Conservation (phyloP, 2,329 filamentous ascomycete genomes). For the Fusarium secorum region DNA sequence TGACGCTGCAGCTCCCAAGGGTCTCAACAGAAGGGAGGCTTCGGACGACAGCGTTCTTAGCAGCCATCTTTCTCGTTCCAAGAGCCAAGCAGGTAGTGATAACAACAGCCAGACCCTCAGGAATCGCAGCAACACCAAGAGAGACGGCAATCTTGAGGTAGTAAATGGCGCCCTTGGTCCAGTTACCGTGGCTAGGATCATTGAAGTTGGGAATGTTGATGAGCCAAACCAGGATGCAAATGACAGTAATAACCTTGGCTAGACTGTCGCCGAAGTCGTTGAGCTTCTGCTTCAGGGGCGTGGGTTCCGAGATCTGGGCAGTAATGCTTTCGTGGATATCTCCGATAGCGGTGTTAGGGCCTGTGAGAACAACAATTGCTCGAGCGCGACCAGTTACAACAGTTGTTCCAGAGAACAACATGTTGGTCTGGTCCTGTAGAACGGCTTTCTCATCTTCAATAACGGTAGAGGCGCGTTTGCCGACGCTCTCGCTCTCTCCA, state of each 20-base stretch:
- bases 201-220: conserved; percentile 99
- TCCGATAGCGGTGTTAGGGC: conserved; percentile 90
- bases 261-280: conserved; percentile 97
- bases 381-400: conserved; percentile 93
- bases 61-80: conserved; percentile 97
- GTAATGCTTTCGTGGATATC: conserved; percentile 99
- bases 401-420: conserved; percentile 97
- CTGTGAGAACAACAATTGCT: conserved; percentile 90
- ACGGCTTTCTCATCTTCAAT: conserved; percentile 85
- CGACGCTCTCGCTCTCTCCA: conserved; percentile 95
- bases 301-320: conserved; percentile 96
- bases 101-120: conserved; percentile 95
- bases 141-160: conserved; percentile 99
- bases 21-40: conserved; percentile 97
- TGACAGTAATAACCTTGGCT: conserved; percentile 97
- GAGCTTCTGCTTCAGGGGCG: conserved; percentile 96
- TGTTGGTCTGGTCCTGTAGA: conserved; percentile 97
- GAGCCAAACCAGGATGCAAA: conserved; percentile 95
- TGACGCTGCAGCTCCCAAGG: conserved; percentile 97
- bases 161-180: conserved; percentile 97
- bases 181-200: conserved; percentile 90
- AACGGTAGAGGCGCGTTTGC: conserved; percentile 74
- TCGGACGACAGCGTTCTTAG: conserved; percentile 96
- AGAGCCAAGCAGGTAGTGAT: conserved; percentile 98
- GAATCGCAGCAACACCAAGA: conserved; percentile 95